phyloP scores from a whole-genome alignment of 139 green algal species.

The Monoraphidium neglectum region DNA sequence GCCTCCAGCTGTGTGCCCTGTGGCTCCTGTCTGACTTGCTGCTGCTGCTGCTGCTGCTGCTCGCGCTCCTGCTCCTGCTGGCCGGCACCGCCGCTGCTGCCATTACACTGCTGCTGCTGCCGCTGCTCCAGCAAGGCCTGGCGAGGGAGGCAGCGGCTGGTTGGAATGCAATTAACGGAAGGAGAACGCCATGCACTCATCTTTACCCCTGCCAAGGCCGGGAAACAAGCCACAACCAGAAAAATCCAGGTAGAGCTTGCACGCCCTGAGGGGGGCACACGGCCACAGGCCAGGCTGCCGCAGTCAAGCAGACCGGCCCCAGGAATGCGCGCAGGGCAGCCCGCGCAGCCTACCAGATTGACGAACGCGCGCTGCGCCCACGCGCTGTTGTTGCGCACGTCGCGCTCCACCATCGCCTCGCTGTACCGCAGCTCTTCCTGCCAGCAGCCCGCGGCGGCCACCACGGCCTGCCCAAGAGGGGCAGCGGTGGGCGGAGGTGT shows the following conservation, averaged over 20 bases:
- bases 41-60: slow-evolving; percentile 10
- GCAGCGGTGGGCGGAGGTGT: background rate
- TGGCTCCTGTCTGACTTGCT: too few relatives aligned
- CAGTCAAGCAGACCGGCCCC: too few relatives aligned
- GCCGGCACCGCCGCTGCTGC: too few relatives aligned
- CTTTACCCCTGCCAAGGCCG: too few relatives aligned
- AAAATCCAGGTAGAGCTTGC: background rate
- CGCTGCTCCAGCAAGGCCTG: too few relatives aligned
- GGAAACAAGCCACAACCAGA: background rate
- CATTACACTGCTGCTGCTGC: too few relatives aligned
- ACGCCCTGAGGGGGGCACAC: background rate
- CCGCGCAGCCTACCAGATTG: background rate
- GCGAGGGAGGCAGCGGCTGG: too few relatives aligned
- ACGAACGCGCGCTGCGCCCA: slow-evolving; percentile 87
- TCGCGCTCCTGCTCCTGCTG: background rate
- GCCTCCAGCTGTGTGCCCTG: too few relatives aligned
- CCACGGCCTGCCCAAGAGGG: slow-evolving; percentile 18
- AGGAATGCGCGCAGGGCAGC: background rate
- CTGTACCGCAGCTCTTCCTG: slow-evolving; percentile 56
- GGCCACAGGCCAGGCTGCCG: too few relatives aligned
- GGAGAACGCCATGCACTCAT: too few relatives aligned
- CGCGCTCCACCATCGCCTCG: slow-evolving; percentile 49
- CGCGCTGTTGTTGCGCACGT: slow-evolving; percentile 89
- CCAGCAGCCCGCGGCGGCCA: slow-evolving; percentile 47
- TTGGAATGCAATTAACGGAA: too few relatives aligned